Conservation (phyloP, 148 eudicot genomes). For the Limonium bicolor region DNA sequence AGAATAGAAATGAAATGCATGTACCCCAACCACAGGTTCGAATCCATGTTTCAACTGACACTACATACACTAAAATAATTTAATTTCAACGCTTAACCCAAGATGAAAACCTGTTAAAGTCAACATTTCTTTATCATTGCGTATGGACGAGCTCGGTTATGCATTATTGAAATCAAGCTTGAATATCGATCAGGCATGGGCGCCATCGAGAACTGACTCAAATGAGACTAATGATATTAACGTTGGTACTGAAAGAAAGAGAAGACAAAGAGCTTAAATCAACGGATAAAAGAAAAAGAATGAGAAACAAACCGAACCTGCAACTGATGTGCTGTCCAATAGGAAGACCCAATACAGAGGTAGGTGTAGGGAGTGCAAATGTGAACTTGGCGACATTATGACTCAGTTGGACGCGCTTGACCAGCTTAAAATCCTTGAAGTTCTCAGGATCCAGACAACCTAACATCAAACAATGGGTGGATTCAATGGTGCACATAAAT, state of each 20-base stretch:
- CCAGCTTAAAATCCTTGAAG: constrained; percentile 82
- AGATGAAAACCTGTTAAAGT: too few relatives aligned
- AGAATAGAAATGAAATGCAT: too few relatives aligned
- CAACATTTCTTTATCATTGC: too few relatives aligned
- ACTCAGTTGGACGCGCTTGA: constrained; percentile 53
- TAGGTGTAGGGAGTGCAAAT: constrained; percentile 76
- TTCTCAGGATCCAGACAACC: constrained; percentile 74
- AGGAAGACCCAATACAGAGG: constrained; percentile 87
- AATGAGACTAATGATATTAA: not conserved
- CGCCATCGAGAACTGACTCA: not conserved
- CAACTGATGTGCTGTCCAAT: constrained; percentile 93
- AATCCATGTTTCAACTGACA: too few relatives aligned
- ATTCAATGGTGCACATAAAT: not conserved
- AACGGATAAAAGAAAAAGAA: not conserved
- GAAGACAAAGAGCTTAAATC: not conserved
- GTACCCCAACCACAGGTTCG: too few relatives aligned
- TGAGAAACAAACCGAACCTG: constrained; percentile 27
- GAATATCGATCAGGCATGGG: not conserved
- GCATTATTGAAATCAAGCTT: too few relatives aligned
- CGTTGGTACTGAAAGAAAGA: not conserved
- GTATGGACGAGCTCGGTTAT: too few relatives aligned
- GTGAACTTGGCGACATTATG: constrained; percentile 89
- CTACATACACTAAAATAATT: too few relatives aligned
- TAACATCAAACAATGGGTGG: constrained; percentile 9
- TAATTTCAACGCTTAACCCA: too few relatives aligned